These are phyloP conservation scores for Colletotrichum euphorbiae DNA, from an alignment of 2,329 filamentous ascomycete genomes.

Conservation along the genomic window DNA sequence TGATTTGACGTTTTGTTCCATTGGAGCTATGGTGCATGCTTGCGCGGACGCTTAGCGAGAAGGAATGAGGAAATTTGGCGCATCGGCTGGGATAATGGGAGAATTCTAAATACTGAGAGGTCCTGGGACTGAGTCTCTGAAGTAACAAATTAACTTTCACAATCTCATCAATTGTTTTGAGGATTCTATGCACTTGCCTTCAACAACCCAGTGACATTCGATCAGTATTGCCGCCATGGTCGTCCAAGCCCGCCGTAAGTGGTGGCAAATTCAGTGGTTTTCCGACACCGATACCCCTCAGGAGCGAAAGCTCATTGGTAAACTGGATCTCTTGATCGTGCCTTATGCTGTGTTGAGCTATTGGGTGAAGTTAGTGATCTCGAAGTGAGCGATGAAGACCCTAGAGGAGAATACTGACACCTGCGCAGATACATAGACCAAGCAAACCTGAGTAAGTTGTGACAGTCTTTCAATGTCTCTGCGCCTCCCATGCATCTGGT, in stretches of 20 bases:
- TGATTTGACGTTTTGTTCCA: not conserved
- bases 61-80: slow-evolving; percentile 10
- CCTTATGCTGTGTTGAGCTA: slow-evolving; percentile 48
- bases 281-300: slow-evolving; percentile 59
- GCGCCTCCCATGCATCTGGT: slow-evolving; percentile 49
- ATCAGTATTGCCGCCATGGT: slow-evolving; percentile 6
- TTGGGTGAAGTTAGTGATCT: slow-evolving; percentile 42
- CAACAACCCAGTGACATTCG: not conserved
- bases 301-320: slow-evolving; percentile 54
- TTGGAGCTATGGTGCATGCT: not conserved
- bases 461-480: fast-evolving
- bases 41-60: not conserved
- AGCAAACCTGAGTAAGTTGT: slow-evolving; percentile 46
- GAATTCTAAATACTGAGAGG: slow-evolving; percentile 17
- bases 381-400: not conserved
- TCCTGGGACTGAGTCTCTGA: not conserved
- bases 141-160: not conserved
- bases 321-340: slow-evolving; percentile 54
- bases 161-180: not conserved
- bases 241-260: slow-evolving; percentile 43
- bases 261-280: slow-evolving; percentile 60
- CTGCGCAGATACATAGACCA: slow-evolving; percentile 33
- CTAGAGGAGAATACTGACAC: not conserved
- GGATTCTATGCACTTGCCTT: not conserved
- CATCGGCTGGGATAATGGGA: not conserved